phyloP scores from a whole-genome alignment of 2,329 filamentous ascomycete genomes.

The Cordyceps cicadae region DNA sequence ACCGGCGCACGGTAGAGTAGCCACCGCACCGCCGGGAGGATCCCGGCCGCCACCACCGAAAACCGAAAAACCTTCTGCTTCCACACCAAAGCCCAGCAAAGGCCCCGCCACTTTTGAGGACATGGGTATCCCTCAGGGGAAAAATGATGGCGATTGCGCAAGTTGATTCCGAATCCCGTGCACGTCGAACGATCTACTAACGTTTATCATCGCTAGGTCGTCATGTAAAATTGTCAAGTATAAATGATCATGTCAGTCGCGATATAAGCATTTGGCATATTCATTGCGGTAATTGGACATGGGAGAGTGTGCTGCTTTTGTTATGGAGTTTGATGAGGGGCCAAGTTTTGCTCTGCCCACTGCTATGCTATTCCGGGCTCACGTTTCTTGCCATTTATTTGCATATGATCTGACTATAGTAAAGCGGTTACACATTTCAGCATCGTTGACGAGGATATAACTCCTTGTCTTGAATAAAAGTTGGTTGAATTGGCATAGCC shows the following conservation, averaged over 20 bases:
- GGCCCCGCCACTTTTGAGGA: conserved; percentile 95
- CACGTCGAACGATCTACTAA: not conserved
- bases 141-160: conserved; percentile 88
- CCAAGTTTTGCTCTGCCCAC: not conserved
- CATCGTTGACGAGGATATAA: not conserved
- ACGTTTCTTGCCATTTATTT: not conserved
- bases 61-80: conserved; percentile 20
- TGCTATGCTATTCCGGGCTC: not conserved
- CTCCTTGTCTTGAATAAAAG: not conserved
- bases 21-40: conserved; percentile 29
- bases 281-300: not conserved
- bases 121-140: conserved; percentile 85
- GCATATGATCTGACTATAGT: not conserved
- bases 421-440: not conserved
- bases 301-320: not conserved
- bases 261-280: not conserved
- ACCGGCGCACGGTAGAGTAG: conserved; percentile 23
- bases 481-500: not conserved
- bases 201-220: not conserved
- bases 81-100: conserved; percentile 42
- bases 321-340: not conserved
- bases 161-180: conserved; percentile 25
- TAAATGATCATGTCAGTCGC: not conserved
- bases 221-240: conserved; percentile 1
- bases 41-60: conserved; percentile 15